Conservation (phyloP, 2,329 filamentous ascomycete genomes). For the Colletotrichum liaoningense region DNA sequence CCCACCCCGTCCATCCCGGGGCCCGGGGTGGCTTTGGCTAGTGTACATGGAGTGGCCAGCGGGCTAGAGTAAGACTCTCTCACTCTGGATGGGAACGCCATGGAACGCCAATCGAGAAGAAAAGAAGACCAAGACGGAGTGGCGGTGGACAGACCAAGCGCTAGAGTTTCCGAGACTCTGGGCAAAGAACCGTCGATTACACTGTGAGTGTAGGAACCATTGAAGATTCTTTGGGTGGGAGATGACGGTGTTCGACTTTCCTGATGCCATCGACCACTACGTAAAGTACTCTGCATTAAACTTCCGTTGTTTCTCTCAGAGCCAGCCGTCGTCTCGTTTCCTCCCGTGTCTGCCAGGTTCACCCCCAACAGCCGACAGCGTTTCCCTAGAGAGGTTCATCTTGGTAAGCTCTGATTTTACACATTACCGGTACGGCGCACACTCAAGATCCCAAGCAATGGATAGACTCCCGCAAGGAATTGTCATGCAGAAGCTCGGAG, state of each 20-base stretch:
- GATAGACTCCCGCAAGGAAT: neutral
- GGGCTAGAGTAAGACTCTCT: neutral
- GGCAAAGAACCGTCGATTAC: neutral
- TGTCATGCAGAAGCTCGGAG: neutral
- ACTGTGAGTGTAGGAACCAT: neutral
- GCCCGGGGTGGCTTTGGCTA: conserved; percentile 14
- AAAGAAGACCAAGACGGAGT: neutral
- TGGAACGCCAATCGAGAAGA: conserved; percentile 20
- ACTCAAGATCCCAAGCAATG: neutral
- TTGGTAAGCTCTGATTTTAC: neutral
- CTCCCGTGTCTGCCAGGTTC: neutral
- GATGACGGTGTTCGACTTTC: neutral
- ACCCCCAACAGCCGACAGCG: neutral
- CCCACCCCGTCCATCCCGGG: conserved; percentile 6
- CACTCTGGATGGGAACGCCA: neutral
- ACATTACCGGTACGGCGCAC: too few relatives aligned
- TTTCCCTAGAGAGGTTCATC: neutral
- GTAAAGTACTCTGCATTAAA: conserved; percentile 2
- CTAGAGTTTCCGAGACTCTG: neutral
- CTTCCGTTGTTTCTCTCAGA: conserved; percentile 7
- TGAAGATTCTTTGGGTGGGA: neutral
- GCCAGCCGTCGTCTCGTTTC: conserved; percentile 13
- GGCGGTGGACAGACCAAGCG: neutral
- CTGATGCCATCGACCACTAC: neutral
- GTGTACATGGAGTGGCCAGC: too few relatives aligned